Base-by-base conservation (phyloP, 2,329 filamentous ascomycete genomes). In the Colletotrichum sp. region DNA sequence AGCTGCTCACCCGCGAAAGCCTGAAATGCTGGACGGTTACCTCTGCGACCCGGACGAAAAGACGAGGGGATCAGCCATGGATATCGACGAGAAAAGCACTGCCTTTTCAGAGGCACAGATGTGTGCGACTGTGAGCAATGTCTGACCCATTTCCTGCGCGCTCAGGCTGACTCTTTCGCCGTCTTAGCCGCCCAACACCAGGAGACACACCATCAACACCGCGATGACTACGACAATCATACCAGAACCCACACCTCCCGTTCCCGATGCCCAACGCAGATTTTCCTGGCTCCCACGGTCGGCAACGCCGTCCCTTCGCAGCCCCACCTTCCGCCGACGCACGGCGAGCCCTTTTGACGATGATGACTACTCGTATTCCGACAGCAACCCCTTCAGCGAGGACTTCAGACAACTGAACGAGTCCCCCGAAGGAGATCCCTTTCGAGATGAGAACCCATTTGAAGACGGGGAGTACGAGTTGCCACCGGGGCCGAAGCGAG, bases 391-490 rank as follows among this genome's bases (percentile, higher is more conserved):
- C 8, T 75, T 75, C 13, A 64, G 73, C n/a, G 73, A 75, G 16
- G 73, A 75, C 5, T 64, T 73, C 5, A 55, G 73, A n/a, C 69
- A 73, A 57, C 63, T 64, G 30, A 75, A 72, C 32, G 73, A 68
- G 26, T 44, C 34, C 5, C 44, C 63, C 2, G 68, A 60, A 28
- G 18, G 68, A n/a, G 73, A 32, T 8, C 39, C 57, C 24, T 57
- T 18, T 13, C 26, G 34, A 2, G 69, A 36, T 3, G 55, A 72
- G 4, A 75, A 75, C 18, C 73, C 73, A 2, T 75, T 75, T 4
- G 73, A 75, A n/a, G 73, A 75, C 9, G 64, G 69, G 26, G 73
- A 75, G 70, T 75, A 75, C 22, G 73, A 75, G 57, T n/a, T 75
- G 13, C 70, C 73, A 13, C 57, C 69, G 1, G 57, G 55, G 8